Base-by-base conservation (phyloP, 2,329 filamentous ascomycete genomes). In the Colletotrichum musicola region DNA sequence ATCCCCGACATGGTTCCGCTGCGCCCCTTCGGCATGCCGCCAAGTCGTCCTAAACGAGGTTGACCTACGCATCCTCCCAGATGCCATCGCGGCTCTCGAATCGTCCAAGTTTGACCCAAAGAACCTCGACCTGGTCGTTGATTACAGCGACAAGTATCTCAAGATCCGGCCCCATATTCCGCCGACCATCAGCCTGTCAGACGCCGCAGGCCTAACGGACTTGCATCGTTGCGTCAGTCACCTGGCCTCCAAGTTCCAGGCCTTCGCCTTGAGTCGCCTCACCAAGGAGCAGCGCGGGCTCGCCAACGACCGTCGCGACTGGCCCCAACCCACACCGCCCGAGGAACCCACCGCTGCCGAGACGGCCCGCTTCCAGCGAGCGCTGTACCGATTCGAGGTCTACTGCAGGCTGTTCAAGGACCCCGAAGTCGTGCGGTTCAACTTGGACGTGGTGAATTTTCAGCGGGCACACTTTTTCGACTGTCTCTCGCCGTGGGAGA, bases 341-440 rank as follows among this genome's bases (percentile, higher is more conserved):
- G 18, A 49, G 30, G 9, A 56, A 7, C 66, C 66, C 6, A 50
- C 66, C 1, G 44, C 49, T 7, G 18, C 30, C 2, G 66, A 68
- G 35, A 22, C 49, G 12, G 62, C 66, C 18, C 62, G 66, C 14
- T 68, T 60, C 16, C 62, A 65, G 25, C 57, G 66, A 56, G 55
- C 66, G 13, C 25, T 68, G 30, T 68, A 68, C 38, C 66, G 66
- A 4, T 68, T 66, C 16, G 66, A 68, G 38, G 25, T 66, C 5
- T 68, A 68, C 7, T 66, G 66, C 42, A 65, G 64, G 22, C 42
- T 68, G 0, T 68, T 68, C 25, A 68, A 66, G 18, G 50, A 68
- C 13, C 66, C 66, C 3, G 66, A 68, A 25, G 66, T 68, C 4
- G 66, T 68, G n/a, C 55, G 62, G 3, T 68, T 68, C 38, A 66